These are phyloP conservation scores for Crithidia brevicula DNA, from an alignment of 208 protist species.

Conservation along the genomic window DNA sequence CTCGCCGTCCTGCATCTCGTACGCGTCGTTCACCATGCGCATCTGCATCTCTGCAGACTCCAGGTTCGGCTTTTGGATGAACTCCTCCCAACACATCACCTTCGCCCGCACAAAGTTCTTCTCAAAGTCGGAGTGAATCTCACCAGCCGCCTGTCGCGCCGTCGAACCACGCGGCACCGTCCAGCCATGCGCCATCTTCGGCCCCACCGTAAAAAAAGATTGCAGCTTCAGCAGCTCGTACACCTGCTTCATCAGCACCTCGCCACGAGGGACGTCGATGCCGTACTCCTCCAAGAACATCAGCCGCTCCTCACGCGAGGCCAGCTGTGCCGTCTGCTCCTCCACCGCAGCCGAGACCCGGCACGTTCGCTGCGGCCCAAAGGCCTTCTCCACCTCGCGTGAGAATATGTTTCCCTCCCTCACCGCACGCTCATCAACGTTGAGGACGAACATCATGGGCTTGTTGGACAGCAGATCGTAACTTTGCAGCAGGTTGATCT, in stretches of 20 bases:
- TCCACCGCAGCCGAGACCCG: slow-evolving; percentile 79
- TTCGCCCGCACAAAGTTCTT: slow-evolving; percentile 75
- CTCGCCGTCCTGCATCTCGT: slow-evolving; percentile 85
- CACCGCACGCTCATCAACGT: slow-evolving; percentile 73
- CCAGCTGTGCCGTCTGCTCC: slow-evolving; percentile 78
- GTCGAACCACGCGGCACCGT: slow-evolving; percentile 50
- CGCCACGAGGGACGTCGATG: slow-evolving; percentile 64
- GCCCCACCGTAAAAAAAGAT: slow-evolving; percentile 91
- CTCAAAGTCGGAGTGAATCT: slow-evolving; percentile 89
- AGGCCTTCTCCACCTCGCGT: slow-evolving; percentile 55
- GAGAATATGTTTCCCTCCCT: slow-evolving; percentile 64
- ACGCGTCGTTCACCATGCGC: slow-evolving; percentile 53
- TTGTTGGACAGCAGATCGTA: slow-evolving; percentile 82
- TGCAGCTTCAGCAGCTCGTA: slow-evolving; percentile 69
- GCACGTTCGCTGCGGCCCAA: slow-evolving; percentile 57
- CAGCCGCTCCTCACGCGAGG: slow-evolving; percentile 68
- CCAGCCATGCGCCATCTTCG: slow-evolving; percentile 85
- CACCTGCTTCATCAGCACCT: slow-evolving; percentile 69
- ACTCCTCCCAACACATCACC: slow-evolving; percentile 68
- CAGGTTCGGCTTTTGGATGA: slow-evolving; percentile 59
- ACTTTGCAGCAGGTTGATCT: slow-evolving; percentile 42
- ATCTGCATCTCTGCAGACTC: slow-evolving; percentile 85
- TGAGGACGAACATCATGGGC: slow-evolving; percentile 88
- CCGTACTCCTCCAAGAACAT: slow-evolving; percentile 83
- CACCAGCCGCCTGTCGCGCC: slow-evolving; percentile 68